Evolutionary conservation across 257 asterid species (phyloP).

Genomic region (Plantago major): DNA sequence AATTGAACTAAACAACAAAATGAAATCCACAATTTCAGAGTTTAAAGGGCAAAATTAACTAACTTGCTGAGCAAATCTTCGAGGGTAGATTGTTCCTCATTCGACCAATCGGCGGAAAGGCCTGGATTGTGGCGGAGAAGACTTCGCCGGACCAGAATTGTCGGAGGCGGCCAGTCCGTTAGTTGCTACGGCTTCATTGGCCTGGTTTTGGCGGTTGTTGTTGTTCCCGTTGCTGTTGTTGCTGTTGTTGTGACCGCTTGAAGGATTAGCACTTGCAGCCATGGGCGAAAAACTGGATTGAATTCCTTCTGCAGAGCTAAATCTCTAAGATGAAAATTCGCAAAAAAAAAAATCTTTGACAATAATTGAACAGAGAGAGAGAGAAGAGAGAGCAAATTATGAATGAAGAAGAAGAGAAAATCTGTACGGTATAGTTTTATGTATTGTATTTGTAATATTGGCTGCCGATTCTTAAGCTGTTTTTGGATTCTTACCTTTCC

Average conservation of each 20-base stretch:
- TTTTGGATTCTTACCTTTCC: no score
- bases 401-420: slow-evolving; percentile 15
- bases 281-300: slow-evolving; percentile 8
- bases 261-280: slow-evolving; percentile 91
- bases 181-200: slow-evolving; percentile 24
- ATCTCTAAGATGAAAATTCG: no score
- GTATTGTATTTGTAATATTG: no score
- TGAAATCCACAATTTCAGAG: background rate
- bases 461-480: background rate
- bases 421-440: slow-evolving; percentile 24
- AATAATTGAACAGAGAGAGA: no score
- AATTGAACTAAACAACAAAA: background rate
- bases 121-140: slow-evolving; percentile 82
- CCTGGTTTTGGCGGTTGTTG: slow-evolving; percentile 15
- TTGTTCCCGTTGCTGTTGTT: slow-evolving; percentile 28
- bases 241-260: slow-evolving; percentile 41
- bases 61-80: slow-evolving; percentile 75
- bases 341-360: no score
- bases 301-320: background rate
- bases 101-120: slow-evolving; percentile 62
- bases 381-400: no score
- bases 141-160: slow-evolving; percentile 55
- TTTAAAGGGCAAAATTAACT: slow-evolving; percentile 16
- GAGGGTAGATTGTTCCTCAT: slow-evolving; percentile 71
- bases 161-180: slow-evolving; percentile 53